Percentiles rank a stretch among this genome's conserved stretches.
Conservation (phyloP, 768 basidiomycete genomes). For the Termitomyces sp. region DNA sequence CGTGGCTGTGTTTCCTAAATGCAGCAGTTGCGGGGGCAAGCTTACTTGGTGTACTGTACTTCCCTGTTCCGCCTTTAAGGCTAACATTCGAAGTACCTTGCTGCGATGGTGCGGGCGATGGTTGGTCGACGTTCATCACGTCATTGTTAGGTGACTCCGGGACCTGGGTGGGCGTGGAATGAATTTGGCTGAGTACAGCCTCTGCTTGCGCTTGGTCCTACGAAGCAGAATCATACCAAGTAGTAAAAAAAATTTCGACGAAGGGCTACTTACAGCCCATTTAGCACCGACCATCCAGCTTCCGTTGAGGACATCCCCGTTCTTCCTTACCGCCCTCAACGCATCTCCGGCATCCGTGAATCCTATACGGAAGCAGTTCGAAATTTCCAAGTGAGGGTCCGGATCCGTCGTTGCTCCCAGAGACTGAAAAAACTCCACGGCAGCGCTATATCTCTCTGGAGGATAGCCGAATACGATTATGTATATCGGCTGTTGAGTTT, state of each 20-base stretch:
- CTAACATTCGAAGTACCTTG: slow-evolving; percentile 3
- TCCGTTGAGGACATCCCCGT: slow-evolving; percentile 71
- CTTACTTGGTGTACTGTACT: slow-evolving; percentile 64
- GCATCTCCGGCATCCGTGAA: slow-evolving; percentile 70
- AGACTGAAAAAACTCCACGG: slow-evolving; percentile 69
- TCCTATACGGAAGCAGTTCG: slow-evolving; percentile 80
- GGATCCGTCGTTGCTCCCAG: slow-evolving; percentile 68
- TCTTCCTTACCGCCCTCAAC: slow-evolving; percentile 72
- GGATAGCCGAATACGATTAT: slow-evolving; percentile 90
- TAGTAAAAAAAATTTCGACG: too few relatives aligned
- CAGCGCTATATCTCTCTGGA: slow-evolving; percentile 64
- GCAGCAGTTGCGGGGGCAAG: slow-evolving; percentile 71
- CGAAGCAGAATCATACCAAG: neutral
- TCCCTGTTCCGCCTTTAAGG: slow-evolving; percentile 24
- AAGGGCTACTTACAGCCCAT: slow-evolving; percentile 60
- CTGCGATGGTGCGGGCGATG: slow-evolving; percentile 16
- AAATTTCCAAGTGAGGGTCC: slow-evolving; percentile 59
- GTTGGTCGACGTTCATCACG: slow-evolving; percentile 43
- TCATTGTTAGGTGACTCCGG: slow-evolving; percentile 20
- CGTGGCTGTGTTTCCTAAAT: slow-evolving; percentile 44
- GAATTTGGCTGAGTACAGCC: slow-evolving; percentile 38
- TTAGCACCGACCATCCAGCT: slow-evolving; percentile 84
- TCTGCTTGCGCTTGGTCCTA: slow-evolving; percentile 63
- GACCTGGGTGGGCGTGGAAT: slow-evolving; percentile 13
- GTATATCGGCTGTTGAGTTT: slow-evolving; percentile 40